These are phyloP conservation scores for Camelina laxa DNA, from an alignment of 345 rosid genomes.

Conservation along the genomic window DNA sequence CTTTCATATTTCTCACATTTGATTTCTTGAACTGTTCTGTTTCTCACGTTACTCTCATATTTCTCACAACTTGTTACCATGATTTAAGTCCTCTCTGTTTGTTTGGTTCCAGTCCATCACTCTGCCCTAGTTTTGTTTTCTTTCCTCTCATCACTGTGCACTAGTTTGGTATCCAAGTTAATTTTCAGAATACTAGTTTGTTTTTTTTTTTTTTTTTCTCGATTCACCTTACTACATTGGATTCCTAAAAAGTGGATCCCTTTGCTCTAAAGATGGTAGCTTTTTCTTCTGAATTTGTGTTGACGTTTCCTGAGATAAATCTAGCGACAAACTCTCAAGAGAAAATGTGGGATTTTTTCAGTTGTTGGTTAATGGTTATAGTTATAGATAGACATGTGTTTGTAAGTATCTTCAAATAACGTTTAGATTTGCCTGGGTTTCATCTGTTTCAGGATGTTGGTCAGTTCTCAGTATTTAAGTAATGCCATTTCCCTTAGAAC, in stretches of 20 bases:
- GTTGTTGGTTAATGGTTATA: background rate
- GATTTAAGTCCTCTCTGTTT: background rate
- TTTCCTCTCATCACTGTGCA: constrained; percentile 21
- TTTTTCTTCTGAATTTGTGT: constrained; percentile 4
- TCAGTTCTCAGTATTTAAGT: background rate
- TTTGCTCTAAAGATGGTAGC: background rate
- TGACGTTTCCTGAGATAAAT: too few relatives aligned
- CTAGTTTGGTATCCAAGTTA: constrained; percentile 19
- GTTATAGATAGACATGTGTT: background rate
- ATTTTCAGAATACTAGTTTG: background rate
- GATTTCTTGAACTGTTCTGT: background rate
- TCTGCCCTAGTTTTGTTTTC: background rate
- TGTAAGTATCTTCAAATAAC: background rate
- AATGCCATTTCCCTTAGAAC: background rate
- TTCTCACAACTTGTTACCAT: constrained; percentile 6
- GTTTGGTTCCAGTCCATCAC: background rate
- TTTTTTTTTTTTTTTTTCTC: background rate
- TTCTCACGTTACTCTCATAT: background rate
- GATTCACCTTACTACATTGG: constrained; percentile 33
- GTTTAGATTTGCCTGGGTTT: background rate
- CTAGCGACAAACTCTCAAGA: background rate
- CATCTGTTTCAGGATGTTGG: constrained; percentile 17
- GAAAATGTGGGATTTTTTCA: background rate
- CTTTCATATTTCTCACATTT: background rate
- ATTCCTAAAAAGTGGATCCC: constrained; percentile 33